Base-by-base conservation (phyloP, 257 asterid species). In the Solanum raphanifolium region DNA sequence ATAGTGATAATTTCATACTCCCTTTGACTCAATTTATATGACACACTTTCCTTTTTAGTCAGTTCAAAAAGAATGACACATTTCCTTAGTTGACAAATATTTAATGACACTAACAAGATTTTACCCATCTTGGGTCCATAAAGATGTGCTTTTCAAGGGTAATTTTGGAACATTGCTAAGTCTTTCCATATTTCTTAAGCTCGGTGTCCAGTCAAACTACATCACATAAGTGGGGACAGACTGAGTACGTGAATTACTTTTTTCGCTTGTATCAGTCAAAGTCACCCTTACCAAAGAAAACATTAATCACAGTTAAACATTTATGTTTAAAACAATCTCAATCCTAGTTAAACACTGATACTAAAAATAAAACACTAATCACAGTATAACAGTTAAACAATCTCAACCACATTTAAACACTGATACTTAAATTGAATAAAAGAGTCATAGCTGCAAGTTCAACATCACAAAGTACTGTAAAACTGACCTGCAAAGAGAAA, bases 401-500 rank as follows among this genome's bases (percentile, higher is more conserved):
- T 39, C 83, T 39, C 35, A 76, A 38, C 35, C 69, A 25, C 35
- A 81, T 81, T 81, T 82, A 48, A 9, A 48, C 31, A 48, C 39
- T 52, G 34, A 82, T 46, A 82, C 69, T 48, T 48, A 82, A 82
- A 82, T 48, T 29, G 9, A 82, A 48, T 7, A 48, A 82, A 48
- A 82, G 65, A n/a, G 43, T 16, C 41, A 18, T 82, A 6, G 29
- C 29, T 20, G 43, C 41, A 31, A 82, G 43, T 48, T 39, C 65
- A 5, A 18, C 39, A 29, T 82, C 69, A 29, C 86, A 82, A 27
- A 79, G 65, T 18, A 82, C 29, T 74, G 13, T 20, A 39, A 27
- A 84, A 88, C 98, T 65, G 41, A 97, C 99, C 98, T 97, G 99
- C 90, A 97, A 88, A 85, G 99, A 95, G 83, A 95, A 97, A 90